Conservation (phyloP, 2,329 filamentous ascomycete genomes). For the Talaromyces piceae region DNA sequence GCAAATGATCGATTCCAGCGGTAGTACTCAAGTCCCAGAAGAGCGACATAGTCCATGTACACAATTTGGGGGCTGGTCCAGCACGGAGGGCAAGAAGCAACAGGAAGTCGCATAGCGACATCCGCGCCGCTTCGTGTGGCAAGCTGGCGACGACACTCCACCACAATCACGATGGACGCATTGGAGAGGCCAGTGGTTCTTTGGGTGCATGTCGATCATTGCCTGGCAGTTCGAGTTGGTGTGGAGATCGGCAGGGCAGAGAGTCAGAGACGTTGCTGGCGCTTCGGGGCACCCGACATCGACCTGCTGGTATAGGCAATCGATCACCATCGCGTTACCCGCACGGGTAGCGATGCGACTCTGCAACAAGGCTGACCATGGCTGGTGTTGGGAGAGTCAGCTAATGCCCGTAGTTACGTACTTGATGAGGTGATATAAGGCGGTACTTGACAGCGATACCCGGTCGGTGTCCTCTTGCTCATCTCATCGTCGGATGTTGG, state of each 20-base stretch:
- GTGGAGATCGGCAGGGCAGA: background rate
- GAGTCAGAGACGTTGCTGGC: background rate
- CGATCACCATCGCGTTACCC: background rate
- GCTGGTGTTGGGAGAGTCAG: too few species aligned
- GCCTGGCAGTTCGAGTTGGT: background rate
- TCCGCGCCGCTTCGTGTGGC: background rate
- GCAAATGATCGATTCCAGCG: too few species aligned
- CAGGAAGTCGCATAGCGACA: conserved; percentile 1
- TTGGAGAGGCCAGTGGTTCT: background rate
- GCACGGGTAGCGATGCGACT: background rate
- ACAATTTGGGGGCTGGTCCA: background rate
- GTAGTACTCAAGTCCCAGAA: background rate
- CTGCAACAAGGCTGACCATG: background rate
- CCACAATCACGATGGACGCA: background rate
- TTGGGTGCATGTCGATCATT: background rate
- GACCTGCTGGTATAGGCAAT: background rate
- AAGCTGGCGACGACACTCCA: background rate
- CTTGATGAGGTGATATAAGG: too few species aligned
- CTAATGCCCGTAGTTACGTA: too few species aligned
- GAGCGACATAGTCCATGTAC: too few species aligned
- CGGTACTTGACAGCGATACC: too few species aligned
- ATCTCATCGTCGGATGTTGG: too few species aligned
- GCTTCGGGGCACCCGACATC: background rate
- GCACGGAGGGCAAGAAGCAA: background rate
- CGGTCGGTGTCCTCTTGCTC: too few species aligned